Conservation (phyloP, 164 flowering plant genomes). For the Umbellularia californica region DNA sequence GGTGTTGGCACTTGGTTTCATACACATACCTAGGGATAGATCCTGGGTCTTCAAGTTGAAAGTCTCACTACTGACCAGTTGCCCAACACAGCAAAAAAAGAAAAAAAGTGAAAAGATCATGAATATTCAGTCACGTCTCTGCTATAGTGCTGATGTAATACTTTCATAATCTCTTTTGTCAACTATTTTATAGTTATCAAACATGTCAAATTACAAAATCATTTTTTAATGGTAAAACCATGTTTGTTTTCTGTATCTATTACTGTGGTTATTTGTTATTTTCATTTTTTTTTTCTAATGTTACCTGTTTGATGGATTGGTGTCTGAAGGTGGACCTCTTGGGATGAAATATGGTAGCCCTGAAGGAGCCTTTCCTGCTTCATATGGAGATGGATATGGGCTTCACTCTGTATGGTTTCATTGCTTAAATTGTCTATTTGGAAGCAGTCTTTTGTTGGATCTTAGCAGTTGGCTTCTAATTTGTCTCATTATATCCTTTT, state of each 20-base stretch:
- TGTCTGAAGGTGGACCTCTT: constrained; percentile 56
- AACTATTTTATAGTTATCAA: background rate
- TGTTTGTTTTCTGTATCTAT: no score
- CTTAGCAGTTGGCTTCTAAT: no score
- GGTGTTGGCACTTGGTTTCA: no score
- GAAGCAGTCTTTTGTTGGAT: background rate
- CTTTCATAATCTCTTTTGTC: background rate
- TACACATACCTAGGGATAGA: no score
- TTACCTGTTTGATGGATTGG: background rate
- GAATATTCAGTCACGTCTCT: no score
- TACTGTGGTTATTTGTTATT: background rate
- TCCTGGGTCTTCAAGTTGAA: no score
- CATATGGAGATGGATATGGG: constrained; percentile 72
- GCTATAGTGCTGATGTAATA: background rate
- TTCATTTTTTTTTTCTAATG: background rate
- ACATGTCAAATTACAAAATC: background rate
- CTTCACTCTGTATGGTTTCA: constrained; percentile 46
- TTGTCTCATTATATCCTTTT: background rate
- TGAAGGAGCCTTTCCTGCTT: constrained; percentile 44
- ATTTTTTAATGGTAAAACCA: background rate
- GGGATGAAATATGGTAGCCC: constrained; percentile 52
- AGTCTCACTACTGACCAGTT: no score
- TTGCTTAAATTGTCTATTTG: background rate
- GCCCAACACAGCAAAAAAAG: no score
- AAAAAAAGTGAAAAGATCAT: no score